Percentiles rank a stretch among this genome's conserved stretches.
Evolutionary conservation across 805 yeast species (phyloP).

Genomic region (Osmozyma mogii): DNA sequence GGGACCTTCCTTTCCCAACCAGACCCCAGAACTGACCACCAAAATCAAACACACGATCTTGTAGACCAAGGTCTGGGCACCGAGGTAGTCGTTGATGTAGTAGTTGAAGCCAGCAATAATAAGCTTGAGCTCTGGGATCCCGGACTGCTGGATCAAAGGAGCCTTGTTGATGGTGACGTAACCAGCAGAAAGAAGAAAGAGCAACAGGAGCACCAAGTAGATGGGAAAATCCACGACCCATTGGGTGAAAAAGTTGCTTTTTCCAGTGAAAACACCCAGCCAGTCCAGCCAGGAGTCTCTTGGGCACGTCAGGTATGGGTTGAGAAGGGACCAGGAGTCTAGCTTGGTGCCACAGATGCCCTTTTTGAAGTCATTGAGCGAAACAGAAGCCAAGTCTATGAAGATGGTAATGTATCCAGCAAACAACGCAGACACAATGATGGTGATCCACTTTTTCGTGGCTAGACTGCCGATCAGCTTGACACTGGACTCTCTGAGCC

Average conservation of each 20-base stretch:
- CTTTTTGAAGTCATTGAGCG: slow-evolving; percentile 44
- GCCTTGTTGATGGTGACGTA: slow-evolving; percentile 19
- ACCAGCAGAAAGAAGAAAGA: slow-evolving; percentile 21
- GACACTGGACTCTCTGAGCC: slow-evolving; percentile 39
- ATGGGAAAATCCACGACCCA: slow-evolving; percentile 27
- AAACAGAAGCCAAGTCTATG: slow-evolving; percentile 42
- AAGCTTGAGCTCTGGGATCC: slow-evolving; percentile 68
- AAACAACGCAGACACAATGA: slow-evolving; percentile 36
- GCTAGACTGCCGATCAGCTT: slow-evolving; percentile 8
- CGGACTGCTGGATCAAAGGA: slow-evolving; percentile 38
- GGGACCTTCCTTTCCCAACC: slow-evolving; percentile 87
- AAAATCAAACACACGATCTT: slow-evolving; percentile 54
- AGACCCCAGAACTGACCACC: slow-evolving; percentile 67
- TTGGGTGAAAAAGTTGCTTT: slow-evolving; percentile 9
- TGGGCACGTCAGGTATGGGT: slow-evolving; percentile 38
- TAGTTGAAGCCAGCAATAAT: slow-evolving; percentile 60
- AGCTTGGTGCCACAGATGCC: slow-evolving; percentile 40
- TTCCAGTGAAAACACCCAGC: slow-evolving; percentile 22
- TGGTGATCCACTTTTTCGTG: slow-evolving; percentile 39
- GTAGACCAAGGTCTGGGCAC: slow-evolving; percentile 40
- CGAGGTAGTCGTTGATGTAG: slow-evolving; percentile 38
- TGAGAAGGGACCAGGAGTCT: slow-evolving; percentile 33
- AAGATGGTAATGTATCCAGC: slow-evolving; percentile 43
- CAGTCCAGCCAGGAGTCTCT: slow-evolving; percentile 32
- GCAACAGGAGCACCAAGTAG: slow-evolving; percentile 21